Percentiles rank a stretch among this genome's conserved stretches.
Evolutionary conservation across 2,329 filamentous ascomycete genomes (phyloP).

Genomic region (Scleromitrula shiraiana): DNA sequence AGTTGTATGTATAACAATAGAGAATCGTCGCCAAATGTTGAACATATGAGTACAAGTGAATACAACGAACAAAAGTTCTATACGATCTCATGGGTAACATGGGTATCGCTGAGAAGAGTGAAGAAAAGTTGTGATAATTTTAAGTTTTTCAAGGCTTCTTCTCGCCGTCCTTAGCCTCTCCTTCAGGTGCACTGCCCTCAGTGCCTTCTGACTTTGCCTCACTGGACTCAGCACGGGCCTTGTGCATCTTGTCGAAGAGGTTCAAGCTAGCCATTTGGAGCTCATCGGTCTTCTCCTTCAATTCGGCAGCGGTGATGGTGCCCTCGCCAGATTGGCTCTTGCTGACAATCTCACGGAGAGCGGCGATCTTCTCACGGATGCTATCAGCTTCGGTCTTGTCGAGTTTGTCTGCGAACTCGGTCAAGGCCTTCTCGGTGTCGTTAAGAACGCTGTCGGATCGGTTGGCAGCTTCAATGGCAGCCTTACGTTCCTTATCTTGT

Average conservation of each 20-base stretch:
- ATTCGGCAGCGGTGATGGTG: slow-evolving; percentile 75
- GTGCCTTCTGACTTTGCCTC: slow-evolving; percentile 41
- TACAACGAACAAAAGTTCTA: slow-evolving; percentile 29
- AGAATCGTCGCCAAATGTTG: slow-evolving; percentile 28
- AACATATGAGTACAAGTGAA: slow-evolving; percentile 31
- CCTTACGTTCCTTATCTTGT: slow-evolving; percentile 93
- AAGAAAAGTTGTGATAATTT: slow-evolving; percentile 18
- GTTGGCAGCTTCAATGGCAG: slow-evolving; percentile 92
- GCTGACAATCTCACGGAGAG: slow-evolving; percentile 81
- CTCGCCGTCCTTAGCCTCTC: slow-evolving; percentile 65
- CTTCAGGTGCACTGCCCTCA: slow-evolving; percentile 41
- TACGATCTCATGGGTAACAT: slow-evolving; percentile 25
- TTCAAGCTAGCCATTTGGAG: slow-evolving; percentile 92
- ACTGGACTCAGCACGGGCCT: slow-evolving; percentile 67
- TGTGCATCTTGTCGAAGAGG: slow-evolving; percentile 99
- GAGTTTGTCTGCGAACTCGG: slow-evolving; percentile 91
- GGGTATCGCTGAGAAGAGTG: slow-evolving; percentile 24
- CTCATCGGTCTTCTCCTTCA: slow-evolving; percentile 98
- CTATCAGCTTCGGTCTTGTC: slow-evolving; percentile 92
- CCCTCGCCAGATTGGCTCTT: slow-evolving; percentile 94
- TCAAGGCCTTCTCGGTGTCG: slow-evolving; percentile 96
- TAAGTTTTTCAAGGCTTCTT: slow-evolving; percentile 51
- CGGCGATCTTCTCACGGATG: slow-evolving; percentile 87
- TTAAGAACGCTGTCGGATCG: slow-evolving; percentile 91
- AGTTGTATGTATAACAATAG: slow-evolving; percentile 27